These are phyloP conservation scores for Dipodascopsis uninucleata DNA, from an alignment of 805 yeast genomes.

Conservation along the genomic window DNA sequence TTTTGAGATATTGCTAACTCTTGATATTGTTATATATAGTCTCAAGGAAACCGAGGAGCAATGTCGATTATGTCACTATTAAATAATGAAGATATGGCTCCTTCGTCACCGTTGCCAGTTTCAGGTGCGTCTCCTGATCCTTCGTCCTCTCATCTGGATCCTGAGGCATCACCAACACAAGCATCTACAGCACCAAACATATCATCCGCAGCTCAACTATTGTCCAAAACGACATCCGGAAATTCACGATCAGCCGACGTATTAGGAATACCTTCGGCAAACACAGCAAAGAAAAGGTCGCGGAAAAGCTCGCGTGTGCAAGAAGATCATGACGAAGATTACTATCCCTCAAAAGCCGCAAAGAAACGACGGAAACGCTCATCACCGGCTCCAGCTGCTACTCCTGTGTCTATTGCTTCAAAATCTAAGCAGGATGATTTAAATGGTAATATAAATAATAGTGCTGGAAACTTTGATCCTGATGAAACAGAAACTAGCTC, in stretches of 20 bases:
- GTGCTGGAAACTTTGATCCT: slow-evolving; percentile 10
- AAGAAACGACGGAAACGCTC: slow-evolving; percentile 4
- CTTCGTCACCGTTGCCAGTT: slow-evolving; percentile 2
- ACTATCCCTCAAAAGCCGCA: slow-evolving; percentile 6
- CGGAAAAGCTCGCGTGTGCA: too few relatives aligned
- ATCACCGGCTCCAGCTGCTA: background rate
- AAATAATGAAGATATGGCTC: slow-evolving; percentile 19
- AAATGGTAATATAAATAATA: too few relatives aligned
- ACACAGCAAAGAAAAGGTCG: too few relatives aligned
- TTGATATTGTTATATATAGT: background rate
- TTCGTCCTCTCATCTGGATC: background rate
- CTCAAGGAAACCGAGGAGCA: slow-evolving; percentile 19
- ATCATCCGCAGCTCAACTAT: background rate
- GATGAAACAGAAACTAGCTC: slow-evolving; percentile 18
- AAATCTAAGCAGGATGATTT: background rate
- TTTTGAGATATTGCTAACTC: too few relatives aligned
- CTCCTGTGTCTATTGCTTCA: background rate
- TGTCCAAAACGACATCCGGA: background rate
- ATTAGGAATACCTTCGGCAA: too few relatives aligned
- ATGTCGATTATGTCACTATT: slow-evolving; percentile 26
- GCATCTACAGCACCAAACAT: background rate
- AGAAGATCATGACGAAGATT: slow-evolving; percentile 5
- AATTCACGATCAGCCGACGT: background rate
- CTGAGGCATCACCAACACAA: slow-evolving; percentile 3
- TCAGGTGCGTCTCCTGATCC: slow-evolving; percentile 2